Evolutionary conservation across 306 rosid species (phyloP).

Genomic region (Sechiopsis laciniata): DNA sequence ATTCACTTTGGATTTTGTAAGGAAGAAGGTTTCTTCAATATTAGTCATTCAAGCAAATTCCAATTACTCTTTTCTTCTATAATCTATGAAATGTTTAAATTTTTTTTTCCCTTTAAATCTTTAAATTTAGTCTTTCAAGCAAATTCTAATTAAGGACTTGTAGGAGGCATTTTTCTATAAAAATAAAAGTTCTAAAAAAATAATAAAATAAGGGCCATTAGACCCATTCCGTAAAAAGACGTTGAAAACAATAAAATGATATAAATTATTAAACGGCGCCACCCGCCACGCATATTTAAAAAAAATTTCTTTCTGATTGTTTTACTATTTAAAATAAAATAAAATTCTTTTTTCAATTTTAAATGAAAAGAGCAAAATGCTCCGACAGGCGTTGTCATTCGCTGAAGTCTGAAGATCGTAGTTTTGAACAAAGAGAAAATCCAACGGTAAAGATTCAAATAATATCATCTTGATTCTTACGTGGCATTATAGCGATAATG

Average conservation of each 20-base stretch:
- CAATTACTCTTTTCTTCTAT: no score
- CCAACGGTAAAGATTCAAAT: neutral
- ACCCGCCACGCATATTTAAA: neutral
- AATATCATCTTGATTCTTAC: neutral
- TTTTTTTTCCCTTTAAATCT: no score
- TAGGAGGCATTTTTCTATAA: no score
- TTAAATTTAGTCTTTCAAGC: no score
- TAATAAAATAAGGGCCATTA: no score
- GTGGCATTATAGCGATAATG: neutral
- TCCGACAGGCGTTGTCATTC: neutral
- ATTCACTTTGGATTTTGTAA: no score
- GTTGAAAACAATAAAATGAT: neutral
- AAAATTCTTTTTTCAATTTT: neutral
- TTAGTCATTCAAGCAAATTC: no score
- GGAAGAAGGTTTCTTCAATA: no score
- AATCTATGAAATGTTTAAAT: no score
- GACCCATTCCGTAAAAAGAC: neutral
- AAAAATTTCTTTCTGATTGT: neutral
- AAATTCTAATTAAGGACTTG: no score
- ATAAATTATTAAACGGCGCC: neutral
- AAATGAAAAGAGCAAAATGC: neutral
- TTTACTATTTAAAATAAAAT: neutral
- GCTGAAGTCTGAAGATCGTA: slow-evolving; percentile 9
- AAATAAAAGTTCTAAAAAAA: no score
- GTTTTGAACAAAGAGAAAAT: neutral